Conservation (phyloP, 1,284 basidiomycete genomes). For the Termitomyces sp. region DNA sequence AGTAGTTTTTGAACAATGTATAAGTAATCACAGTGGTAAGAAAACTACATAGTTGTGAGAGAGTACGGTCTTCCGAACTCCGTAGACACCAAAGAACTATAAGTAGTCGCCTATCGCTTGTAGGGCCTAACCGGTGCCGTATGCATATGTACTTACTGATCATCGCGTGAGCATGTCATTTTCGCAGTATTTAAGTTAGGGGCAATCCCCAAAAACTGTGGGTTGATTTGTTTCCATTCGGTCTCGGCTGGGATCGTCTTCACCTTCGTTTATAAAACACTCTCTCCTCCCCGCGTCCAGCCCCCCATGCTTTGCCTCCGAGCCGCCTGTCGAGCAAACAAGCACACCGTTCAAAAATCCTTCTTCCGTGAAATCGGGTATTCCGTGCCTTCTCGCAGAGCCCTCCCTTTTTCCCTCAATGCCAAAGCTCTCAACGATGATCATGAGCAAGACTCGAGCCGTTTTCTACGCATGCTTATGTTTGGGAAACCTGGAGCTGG, state of each 20-base stretch:
- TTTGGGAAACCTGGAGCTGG: constrained; percentile 80
- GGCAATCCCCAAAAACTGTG: constrained; percentile 13
- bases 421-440: constrained; percentile 27
- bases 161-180: neutral
- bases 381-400: constrained; percentile 38
- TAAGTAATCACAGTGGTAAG: neutral
- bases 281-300: neutral
- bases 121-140: neutral
- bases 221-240: constrained; percentile 9
- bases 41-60: neutral
- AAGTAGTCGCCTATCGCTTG: neutral
- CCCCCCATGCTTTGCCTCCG: constrained; percentile 14
- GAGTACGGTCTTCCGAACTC: constrained; percentile 7
- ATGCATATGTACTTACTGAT: neutral
- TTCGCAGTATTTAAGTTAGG: constrained; percentile 6
- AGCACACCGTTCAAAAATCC: constrained; percentile 1
- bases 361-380: constrained; percentile 20
- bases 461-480: constrained; percentile 68
- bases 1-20: neutral
- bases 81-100: neutral
- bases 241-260: constrained; percentile 12
- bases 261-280: neutral
- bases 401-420: constrained; percentile 51
- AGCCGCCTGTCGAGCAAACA: constrained; percentile 4
- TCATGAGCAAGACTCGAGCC: constrained; percentile 31